Conservation (phyloP, 768 basidiomycete genomes). For the Rossbeevera mucosa region DNA sequence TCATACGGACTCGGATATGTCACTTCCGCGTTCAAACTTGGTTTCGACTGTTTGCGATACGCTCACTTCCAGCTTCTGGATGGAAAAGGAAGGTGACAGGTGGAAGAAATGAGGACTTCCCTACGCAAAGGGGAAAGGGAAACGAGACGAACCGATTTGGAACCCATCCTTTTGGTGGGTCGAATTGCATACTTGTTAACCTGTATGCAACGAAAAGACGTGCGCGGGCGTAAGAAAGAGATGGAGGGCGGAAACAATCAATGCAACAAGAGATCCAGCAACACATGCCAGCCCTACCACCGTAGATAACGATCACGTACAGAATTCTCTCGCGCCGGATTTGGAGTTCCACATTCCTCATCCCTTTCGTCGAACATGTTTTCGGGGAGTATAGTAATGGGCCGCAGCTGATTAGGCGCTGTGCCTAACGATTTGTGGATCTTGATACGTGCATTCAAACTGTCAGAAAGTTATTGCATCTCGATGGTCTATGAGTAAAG, state of each 20-base stretch:
- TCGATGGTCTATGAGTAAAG: neutral
- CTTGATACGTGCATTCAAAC: conserved; percentile 19
- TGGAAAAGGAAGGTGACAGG: neutral
- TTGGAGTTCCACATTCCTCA: neutral
- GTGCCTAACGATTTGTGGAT: conserved; percentile 1
- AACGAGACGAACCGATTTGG: conserved; percentile 10
- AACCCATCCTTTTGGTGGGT: neutral
- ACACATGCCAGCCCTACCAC: neutral
- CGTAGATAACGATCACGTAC: neutral
- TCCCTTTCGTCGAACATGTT: neutral
- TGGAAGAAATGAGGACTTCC: neutral
- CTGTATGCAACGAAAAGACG: neutral
- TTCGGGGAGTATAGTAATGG: conserved; percentile 1
- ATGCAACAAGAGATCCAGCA: neutral
- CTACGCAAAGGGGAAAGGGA: neutral
- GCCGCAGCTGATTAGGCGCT: neutral
- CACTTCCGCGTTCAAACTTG: conserved; percentile 9
- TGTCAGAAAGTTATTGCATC: neutral
- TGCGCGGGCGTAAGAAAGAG: neutral
- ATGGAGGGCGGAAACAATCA: neutral
- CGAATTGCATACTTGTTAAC: neutral
- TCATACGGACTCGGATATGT: too few relatives aligned
- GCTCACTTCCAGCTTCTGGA: conserved; percentile 16
- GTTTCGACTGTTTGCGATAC: conserved; percentile 15
- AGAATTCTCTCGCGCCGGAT: neutral